Conservation (phyloP, 192 early-diverging fungal species). For the Mortierella claussenii region DNA sequence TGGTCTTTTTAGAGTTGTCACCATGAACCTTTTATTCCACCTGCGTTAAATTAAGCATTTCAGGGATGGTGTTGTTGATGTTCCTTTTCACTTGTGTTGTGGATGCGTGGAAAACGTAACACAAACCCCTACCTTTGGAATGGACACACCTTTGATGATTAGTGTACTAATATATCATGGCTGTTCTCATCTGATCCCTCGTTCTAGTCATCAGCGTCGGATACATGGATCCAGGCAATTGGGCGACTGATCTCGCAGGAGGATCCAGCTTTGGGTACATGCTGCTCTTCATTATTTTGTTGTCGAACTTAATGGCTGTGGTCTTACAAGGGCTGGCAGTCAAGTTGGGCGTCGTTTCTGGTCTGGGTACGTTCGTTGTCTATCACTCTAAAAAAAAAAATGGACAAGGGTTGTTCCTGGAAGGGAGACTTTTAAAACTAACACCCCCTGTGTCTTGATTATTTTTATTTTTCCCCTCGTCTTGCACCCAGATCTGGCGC, state of each 20-base stretch:
- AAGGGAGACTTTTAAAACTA: too few relatives aligned
- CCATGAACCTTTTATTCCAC: background rate
- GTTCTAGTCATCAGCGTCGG: slow-evolving; percentile 66
- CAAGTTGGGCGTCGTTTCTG: slow-evolving; percentile 80
- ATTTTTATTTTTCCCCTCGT: slow-evolving; percentile 2
- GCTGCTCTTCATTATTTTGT: slow-evolving; percentile 76
- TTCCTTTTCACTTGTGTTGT: too few relatives aligned
- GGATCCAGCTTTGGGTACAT: slow-evolving; percentile 81
- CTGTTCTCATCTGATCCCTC: too few relatives aligned
- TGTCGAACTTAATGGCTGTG: slow-evolving; percentile 81
- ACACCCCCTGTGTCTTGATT: background rate
- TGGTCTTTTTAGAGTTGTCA: background rate
- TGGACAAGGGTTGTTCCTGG: background rate
- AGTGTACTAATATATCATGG: too few relatives aligned
- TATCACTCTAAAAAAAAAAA: slow-evolving; percentile 1
- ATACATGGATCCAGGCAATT: slow-evolving; percentile 88
- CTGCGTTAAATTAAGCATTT: background rate
- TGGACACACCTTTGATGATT: too few relatives aligned
- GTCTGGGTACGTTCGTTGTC: slow-evolving; percentile 54
- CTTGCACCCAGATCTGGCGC: slow-evolving; percentile 69
- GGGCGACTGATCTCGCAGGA: slow-evolving; percentile 84
- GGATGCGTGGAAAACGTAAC: too few relatives aligned
- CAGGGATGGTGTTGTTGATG: background rate
- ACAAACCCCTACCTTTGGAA: too few relatives aligned
- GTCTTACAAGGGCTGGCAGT: slow-evolving; percentile 81